Evolutionary conservation across 1,284 basidiomycete genomes (phyloP).

Genomic region (Trametes hirsuta): DNA sequence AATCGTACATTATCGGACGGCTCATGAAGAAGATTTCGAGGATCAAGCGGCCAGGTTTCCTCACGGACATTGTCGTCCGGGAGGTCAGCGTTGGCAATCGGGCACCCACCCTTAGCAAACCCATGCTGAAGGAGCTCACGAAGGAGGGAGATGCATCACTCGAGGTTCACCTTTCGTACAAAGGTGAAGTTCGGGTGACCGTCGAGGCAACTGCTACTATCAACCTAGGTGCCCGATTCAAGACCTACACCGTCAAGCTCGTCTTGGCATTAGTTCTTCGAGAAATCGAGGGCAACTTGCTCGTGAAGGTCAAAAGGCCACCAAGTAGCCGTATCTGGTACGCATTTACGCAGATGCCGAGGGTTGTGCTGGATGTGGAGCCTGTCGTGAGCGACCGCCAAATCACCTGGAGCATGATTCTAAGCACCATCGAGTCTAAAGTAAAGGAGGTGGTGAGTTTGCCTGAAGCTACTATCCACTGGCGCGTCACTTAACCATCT

Average conservation of each 20-base stretch:
- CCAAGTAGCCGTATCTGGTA: conserved; percentile 98
- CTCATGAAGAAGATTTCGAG: conserved; percentile 94
- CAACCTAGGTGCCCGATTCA: conserved; percentile 81
- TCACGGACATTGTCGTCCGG: conserved; percentile 84
- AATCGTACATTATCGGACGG: conserved; percentile 83
- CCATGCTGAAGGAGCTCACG: conserved; percentile 96
- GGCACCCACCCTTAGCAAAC: conserved; percentile 86
- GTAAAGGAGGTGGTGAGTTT: conserved; percentile 87
- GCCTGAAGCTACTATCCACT: neutral
- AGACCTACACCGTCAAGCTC: conserved; percentile 87
- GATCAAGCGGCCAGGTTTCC: conserved; percentile 86
- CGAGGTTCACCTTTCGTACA: conserved; percentile 84
- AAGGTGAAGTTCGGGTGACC: conserved; percentile 88
- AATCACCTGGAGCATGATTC: conserved; percentile 92
- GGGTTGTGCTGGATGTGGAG: conserved; percentile 88
- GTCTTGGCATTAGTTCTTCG: conserved; percentile 87
- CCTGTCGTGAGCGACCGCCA: conserved; percentile 93
- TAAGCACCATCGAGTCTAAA: conserved; percentile 87
- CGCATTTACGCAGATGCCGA: conserved; percentile 92
- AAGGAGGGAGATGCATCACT: conserved; percentile 90
- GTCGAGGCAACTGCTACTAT: conserved; percentile 89
- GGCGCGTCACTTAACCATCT: neutral
- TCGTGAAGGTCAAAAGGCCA: conserved; percentile 92
- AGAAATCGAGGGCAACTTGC: conserved; percentile 88
- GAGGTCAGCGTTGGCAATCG: conserved; percentile 89